Base-by-base conservation (phyloP, 2,329 filamentous ascomycete species). In the Colletotrichum spaethianum region DNA sequence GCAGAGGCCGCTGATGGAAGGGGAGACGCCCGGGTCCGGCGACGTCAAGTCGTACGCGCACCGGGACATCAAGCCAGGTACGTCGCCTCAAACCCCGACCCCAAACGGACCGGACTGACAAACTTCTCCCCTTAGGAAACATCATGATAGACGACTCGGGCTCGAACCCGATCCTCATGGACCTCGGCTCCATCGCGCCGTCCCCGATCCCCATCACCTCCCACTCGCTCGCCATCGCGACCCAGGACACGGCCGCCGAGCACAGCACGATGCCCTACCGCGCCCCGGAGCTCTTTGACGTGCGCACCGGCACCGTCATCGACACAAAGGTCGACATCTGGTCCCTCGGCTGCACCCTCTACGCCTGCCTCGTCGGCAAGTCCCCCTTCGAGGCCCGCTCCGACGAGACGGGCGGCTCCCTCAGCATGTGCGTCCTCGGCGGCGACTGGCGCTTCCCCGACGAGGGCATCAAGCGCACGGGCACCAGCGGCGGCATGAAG, bases 251-350 rank as follows among this genome's bases (percentile, higher is more conserved):
- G 50, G 96, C 96, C 28, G 96, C 96, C 66, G 96, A 99, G 82
- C 96, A 98, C 86, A 96, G 92, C 75, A 99, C 96, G 50, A 98
- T 99, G 96, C 95, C 96, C 0, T 99, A 99, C 84, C 94, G 96
- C 72, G 96, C 96, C 1, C 96, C 96, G 0, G 96, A 99, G 83
- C 91, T 99, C 73, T 99, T 99, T 82, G 96, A 99, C 81, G 96
- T 98, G 68, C 97, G 97, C 84, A 98, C 95, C 3, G 96, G 94
- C 74, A 92, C 93, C 60, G 90, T 94, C 62, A 93, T 99, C 79
- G 96, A 98, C 83, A 97, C 95, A 16, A 98, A 98, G 81, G 94
- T 98, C 50, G 96, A 99, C 82, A 97, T 99, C 75, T 99, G 96
- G 96, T 97, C 94, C 20, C 85, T 99, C 28, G 96, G 96, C 63